Percentiles rank a stretch among this genome's conserved stretches.
phyloP scores from a whole-genome alignment of 2,329 filamentous ascomycete species.

The Atkinsonella hypoxylon region DNA sequence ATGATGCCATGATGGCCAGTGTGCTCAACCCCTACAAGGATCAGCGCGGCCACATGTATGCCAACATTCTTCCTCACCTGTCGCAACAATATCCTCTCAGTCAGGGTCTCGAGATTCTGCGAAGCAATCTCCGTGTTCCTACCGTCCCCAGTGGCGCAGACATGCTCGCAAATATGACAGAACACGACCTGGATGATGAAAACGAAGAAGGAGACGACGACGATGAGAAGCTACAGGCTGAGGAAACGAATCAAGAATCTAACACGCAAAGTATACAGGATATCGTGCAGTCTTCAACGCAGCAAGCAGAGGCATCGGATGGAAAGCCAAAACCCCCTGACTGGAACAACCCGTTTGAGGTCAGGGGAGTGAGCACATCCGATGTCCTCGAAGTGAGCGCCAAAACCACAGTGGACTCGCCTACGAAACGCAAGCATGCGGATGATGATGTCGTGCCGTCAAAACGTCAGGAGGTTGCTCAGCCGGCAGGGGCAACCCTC shows the following conservation, averaged over 20 bases:
- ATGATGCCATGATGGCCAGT: slow-evolving; percentile 66
- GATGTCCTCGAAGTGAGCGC: neutral
- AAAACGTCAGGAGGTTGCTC: slow-evolving; percentile 30
- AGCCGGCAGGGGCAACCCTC: slow-evolving; percentile 5
- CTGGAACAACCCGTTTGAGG: slow-evolving; percentile 25
- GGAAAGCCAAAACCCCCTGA: slow-evolving; percentile 16
- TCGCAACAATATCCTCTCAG: slow-evolving; percentile 51
- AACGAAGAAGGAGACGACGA: slow-evolving; percentile 25
- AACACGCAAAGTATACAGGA: neutral
- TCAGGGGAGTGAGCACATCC: slow-evolving; percentile 9
- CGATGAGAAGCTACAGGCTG: slow-evolving; percentile 5
- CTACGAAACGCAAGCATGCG: slow-evolving; percentile 29
- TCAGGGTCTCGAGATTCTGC: slow-evolving; percentile 58
- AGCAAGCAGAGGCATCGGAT: slow-evolving; percentile 11
- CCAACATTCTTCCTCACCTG: slow-evolving; percentile 73
- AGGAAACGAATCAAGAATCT: neutral
- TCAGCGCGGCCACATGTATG: slow-evolving; percentile 48
- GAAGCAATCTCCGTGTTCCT: slow-evolving; percentile 41
- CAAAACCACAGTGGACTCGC: slow-evolving; percentile 15
- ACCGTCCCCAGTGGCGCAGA: slow-evolving; percentile 15
- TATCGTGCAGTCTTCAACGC: slow-evolving; percentile 10
- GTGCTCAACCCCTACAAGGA: slow-evolving; percentile 65
- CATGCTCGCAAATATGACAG: slow-evolving; percentile 17
- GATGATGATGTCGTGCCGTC: slow-evolving; percentile 21
- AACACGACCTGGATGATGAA: slow-evolving; percentile 27